Percentiles rank a stretch among this genome's conserved stretches.
phyloP scores from a whole-genome alignment of 768 basidiomycete genomes.

The Gymnopilus dilepis region DNA sequence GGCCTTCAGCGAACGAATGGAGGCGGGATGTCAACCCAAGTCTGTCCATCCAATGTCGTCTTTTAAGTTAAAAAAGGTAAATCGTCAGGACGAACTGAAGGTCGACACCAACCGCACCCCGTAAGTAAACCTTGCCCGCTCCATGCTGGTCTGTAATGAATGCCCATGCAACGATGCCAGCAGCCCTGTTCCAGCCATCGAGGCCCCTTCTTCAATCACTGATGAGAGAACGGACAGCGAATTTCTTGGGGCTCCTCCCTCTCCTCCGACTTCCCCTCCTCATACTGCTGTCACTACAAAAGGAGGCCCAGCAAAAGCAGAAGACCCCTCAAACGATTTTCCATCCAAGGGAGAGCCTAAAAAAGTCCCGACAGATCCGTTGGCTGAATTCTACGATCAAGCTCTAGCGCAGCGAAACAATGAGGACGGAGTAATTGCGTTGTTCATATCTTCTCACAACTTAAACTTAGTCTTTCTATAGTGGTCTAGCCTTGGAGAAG shows the following conservation, averaged over 20 bases:
- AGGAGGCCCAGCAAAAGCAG: not conserved
- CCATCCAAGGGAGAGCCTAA: not conserved
- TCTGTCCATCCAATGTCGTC: slow-evolving; percentile 18
- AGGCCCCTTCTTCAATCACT: not conserved
- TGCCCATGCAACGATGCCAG: not conserved
- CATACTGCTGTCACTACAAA: not conserved
- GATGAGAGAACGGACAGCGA: not conserved
- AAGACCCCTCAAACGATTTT: slow-evolving; percentile 1
- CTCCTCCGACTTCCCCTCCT: slow-evolving; percentile 21
- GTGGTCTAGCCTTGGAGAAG: slow-evolving; percentile 42
- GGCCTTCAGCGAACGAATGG: slow-evolving; percentile 51
- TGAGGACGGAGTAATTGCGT: slow-evolving; percentile 45
- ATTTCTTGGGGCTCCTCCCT: slow-evolving; percentile 13
- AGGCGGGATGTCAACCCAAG: slow-evolving; percentile 42
- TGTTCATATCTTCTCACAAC: not conserved
- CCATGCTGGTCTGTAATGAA: not conserved
- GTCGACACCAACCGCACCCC: not conserved
- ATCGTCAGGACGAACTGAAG: slow-evolving; percentile 10
- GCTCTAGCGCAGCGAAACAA: slow-evolving; percentile 46
- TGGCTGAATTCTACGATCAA: slow-evolving; percentile 66
- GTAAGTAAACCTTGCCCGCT: slow-evolving; percentile 4
- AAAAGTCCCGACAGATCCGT: slow-evolving; percentile 48
- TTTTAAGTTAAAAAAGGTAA: slow-evolving; percentile 36
- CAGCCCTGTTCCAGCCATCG: not conserved
- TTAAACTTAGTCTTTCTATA: slow-evolving; percentile 18